Conservation (phyloP, 179 eudicot species). For the Silene coronaria region DNA sequence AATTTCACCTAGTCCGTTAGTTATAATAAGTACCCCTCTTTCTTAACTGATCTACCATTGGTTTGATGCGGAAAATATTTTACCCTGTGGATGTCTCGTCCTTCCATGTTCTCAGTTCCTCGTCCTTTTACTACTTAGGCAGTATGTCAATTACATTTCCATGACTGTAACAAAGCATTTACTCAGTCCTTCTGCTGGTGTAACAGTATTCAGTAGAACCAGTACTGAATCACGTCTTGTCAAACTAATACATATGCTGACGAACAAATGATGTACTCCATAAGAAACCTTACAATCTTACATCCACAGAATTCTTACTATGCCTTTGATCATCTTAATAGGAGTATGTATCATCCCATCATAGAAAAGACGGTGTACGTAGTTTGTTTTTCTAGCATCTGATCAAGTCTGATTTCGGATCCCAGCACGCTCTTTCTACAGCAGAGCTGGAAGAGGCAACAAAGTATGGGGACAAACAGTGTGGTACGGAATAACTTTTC, state of each 20-base stretch:
- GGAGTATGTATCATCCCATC: too few relatives aligned
- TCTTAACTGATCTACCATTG: not conserved
- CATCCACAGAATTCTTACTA: too few relatives aligned
- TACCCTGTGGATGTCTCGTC: not conserved
- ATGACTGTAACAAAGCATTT: not conserved
- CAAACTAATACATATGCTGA: not conserved
- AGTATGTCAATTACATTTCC: not conserved
- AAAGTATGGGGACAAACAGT: constrained; percentile 12
- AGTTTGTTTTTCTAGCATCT: not conserved
- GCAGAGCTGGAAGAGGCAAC: constrained; percentile 10
- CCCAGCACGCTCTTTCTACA: not conserved
- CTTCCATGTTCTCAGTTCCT: not conserved
- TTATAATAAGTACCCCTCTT: too few relatives aligned
- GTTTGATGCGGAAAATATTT: not conserved
- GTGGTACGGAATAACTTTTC: not conserved
- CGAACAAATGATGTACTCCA: too few relatives aligned
- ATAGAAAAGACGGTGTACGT: not conserved
- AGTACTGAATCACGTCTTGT: not conserved
- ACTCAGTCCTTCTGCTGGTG: too few relatives aligned
- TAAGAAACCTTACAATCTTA: not conserved
- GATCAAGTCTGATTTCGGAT: not conserved
- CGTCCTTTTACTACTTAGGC: not conserved
- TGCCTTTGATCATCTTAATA: too few relatives aligned
- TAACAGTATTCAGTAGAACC: not conserved
- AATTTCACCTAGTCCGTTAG: too few relatives aligned